Base-by-base conservation (phyloP, 2,329 filamentous ascomycete species). In the Xylaria sp. region DNA sequence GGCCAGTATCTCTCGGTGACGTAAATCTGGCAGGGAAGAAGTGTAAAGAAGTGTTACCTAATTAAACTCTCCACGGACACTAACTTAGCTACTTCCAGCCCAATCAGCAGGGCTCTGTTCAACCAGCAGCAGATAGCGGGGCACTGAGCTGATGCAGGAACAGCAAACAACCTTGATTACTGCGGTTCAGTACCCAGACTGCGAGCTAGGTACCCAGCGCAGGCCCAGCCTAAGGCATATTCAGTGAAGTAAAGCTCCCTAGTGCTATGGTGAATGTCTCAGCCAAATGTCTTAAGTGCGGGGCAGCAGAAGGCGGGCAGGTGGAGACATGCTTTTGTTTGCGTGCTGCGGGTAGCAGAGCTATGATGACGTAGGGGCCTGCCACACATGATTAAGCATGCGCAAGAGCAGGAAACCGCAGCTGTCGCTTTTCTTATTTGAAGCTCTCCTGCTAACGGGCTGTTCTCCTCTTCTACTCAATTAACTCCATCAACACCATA, bases 281-380 rank as follows among this genome's bases (percentile, higher is more conserved):
- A 28, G 34, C 12, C 37, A 57, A 37, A 15, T 57, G 20, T 23
- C 12, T 28, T 28, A 58, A 3, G n/a, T 25, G 20, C 37, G 34
- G 54, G 54, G 54, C 37, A 56, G 52, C 51, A 23, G 54, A 44
- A 25, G 20, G 41, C 34, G 60, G 54, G 15, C 15, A 28, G 28
- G 63, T 39, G 59, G 61, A 51, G 57, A 20, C 48, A 59, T 63
- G 50, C 50, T 66, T 34, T 54, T 65, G 51, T 55, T 65, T 64
- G 62, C 28, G 28, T 52, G 12, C 63, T 63, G 50, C 56, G 54
- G 50, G 56, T 54, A 63, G 37, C 37, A 57, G 44, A 65, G 61
- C 61, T 70, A 25, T 57, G 52, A 72, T 72, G 70, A 72, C 70
- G 70, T 72, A 71, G 62, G 23, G n/a, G 64, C 52, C 51, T 59